These are phyloP conservation scores for Suillus subluteus DNA, from an alignment of 768 basidiomycete genomes.

Conservation along the genomic window DNA sequence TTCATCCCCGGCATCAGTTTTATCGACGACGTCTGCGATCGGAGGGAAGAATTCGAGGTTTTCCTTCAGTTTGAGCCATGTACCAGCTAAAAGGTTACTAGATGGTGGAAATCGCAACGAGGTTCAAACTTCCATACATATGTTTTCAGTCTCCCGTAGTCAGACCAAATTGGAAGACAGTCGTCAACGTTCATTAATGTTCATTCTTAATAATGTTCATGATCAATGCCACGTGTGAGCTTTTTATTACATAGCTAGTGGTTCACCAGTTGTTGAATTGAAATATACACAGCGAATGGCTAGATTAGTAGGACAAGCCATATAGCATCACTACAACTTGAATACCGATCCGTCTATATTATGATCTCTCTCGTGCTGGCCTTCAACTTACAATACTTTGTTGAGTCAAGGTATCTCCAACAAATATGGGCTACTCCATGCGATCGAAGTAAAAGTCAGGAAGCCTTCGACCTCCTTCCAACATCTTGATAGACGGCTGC, in stretches of 20 bases:
- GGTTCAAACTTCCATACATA: no score
- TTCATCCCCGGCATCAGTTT: constrained; percentile 42
- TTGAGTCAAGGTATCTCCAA: constrained; percentile 26
- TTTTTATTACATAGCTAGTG: no score
- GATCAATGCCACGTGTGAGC: no score
- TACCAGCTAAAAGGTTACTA: neutral
- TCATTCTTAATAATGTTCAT: no score
- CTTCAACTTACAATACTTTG: constrained; percentile 11
- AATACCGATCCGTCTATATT: no score
- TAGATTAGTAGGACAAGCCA: no score
- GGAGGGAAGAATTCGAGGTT: constrained; percentile 37
- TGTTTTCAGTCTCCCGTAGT: no score
- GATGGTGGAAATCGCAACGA: neutral
- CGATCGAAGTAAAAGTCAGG: neutral
- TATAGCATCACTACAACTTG: no score
- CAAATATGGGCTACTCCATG: constrained; percentile 16
- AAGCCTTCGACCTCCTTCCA: constrained; percentile 12
- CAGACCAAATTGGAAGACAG: no score
- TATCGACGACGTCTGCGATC: constrained; percentile 45
- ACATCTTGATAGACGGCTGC: constrained; percentile 11
- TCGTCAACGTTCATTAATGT: no score
- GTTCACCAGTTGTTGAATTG: no score
- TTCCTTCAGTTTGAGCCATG: constrained; percentile 29
- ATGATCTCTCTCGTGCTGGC: neutral
- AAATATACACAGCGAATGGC: no score